Evolutionary conservation across 169 alveolate species (phyloP), one percentile per base, ranked within the genome.

Genomic region (Plasmodium chabaudi): DNA sequence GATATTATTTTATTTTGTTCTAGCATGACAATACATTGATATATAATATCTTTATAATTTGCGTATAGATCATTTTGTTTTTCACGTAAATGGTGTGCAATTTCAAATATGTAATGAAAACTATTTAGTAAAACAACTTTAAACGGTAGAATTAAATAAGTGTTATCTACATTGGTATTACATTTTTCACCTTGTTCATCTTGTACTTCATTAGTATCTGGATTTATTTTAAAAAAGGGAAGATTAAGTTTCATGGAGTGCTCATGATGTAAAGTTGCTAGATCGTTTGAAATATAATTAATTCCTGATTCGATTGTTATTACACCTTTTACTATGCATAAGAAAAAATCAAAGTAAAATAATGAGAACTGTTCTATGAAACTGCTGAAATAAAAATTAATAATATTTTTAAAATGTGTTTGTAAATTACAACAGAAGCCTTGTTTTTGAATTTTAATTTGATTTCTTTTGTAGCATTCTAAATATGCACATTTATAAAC

Each of bases 291-390:
- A 64, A 77, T 63, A 51, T 63, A 77, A 47, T 64, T 53, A 17
- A 77, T 69, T 4, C 67, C 88, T 21, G 46, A 3, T 1, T 77
- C 88, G 9, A 49, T 67, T 27, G 71, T 19, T 13, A 77, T 39
- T 7, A 39, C n/a, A 0, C 75, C 88, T 27, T 77, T 77, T 27
- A 77, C 9, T 27, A 77, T 64, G 39, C 60, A 77, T 67, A 77
- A 12, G 10, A 77, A 64, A 9, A 77, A 44, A 69, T 77, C 88
- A 13, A 77, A 77, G 46, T 77, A 77, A n/a, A 77, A 77, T 1
- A 77, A 44, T n/a, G 77, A 77, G n/a, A 77, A 49, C 5, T 21
- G 13, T 1, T 44, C 44, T 57, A 49, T 63, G 19, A 77, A 27
- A 51, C 17, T 74, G 42, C 44, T 44, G 15, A 77, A 49, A 57